Percentiles rank a stretch among this genome's conserved stretches.
These are phyloP conservation scores for Hypoxylon fuscum DNA, from an alignment of 495 filamentous ascomycete species.

Conservation along the genomic window DNA sequence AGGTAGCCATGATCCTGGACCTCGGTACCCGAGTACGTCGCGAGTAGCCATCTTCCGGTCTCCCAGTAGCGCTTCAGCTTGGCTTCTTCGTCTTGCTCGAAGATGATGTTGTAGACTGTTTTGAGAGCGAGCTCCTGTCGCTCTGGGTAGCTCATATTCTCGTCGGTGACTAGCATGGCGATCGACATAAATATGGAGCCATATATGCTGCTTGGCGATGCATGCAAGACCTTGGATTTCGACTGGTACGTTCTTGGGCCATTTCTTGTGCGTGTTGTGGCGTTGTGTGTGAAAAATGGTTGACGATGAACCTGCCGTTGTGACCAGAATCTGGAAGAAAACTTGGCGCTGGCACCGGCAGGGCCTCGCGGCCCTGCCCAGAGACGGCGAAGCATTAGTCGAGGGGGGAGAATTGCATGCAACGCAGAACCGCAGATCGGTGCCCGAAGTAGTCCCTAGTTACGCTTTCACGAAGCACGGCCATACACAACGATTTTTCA, in stretches of 20 bases:
- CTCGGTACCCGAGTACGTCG: neutral
- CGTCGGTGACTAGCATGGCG: neutral
- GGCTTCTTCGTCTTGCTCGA: neutral
- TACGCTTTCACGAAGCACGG: neutral
- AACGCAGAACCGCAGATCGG: neutral
- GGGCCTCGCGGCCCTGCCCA: neutral
- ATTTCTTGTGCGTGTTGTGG: neutral
- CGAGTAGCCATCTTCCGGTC: neutral
- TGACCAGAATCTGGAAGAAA: neutral
- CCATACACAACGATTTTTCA: too few relatives aligned
- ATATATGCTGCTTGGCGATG: neutral
- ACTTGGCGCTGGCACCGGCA: neutral
- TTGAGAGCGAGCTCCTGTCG: neutral
- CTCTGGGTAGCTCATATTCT: neutral
- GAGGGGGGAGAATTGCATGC: neutral
- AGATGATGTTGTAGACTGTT: neutral
- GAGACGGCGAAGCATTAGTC: slow-evolving; percentile 11
- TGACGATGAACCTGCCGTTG: neutral
- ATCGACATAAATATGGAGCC: slow-evolving; percentile 10
- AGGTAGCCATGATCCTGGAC: neutral
- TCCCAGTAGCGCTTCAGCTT: neutral
- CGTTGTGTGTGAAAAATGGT: neutral
- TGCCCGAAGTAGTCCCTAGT: neutral
- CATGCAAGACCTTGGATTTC: neutral
- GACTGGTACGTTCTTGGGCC: neutral